Evolutionary conservation across 768 basidiomycete species (phyloP).

Genomic region (Trametes cinnabarina): DNA sequence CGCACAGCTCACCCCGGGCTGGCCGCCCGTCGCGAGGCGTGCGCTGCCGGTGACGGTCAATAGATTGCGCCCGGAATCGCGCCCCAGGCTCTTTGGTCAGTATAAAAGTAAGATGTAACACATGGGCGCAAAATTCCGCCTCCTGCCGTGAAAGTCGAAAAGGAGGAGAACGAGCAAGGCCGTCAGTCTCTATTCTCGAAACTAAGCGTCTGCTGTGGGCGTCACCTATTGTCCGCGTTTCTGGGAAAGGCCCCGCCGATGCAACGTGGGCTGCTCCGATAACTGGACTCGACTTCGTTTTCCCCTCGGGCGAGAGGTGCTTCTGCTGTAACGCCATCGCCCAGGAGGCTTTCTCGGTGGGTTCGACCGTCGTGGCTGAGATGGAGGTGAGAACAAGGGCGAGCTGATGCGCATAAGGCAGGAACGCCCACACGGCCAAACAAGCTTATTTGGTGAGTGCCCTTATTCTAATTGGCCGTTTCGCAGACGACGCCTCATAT

Average conservation of each 20-base stretch:
- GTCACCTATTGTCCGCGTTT: constrained; percentile 8
- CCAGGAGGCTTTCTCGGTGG: neutral
- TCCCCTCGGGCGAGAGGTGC: neutral
- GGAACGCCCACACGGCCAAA: constrained; percentile 17
- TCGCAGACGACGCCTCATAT: constrained; percentile 6
- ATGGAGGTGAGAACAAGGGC: neutral
- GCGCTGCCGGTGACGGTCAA: neutral
- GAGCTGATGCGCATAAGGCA: constrained; percentile 1
- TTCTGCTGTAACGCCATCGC: neutral
- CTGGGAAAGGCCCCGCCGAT: neutral
- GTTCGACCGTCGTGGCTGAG: neutral
- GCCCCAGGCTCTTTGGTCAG: neutral
- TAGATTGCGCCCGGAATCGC: neutral
- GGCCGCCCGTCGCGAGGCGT: neutral
- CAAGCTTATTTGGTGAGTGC: constrained; percentile 10
- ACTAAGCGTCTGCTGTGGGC: neutral
- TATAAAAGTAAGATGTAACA: neutral
- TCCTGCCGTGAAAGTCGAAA: neutral
- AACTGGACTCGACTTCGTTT: neutral
- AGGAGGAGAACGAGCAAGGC: neutral
- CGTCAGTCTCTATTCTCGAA: neutral
- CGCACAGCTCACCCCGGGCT: neutral
- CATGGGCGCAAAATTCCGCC: neutral
- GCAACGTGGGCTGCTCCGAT: constrained; percentile 1
- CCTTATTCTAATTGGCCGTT: neutral